These are phyloP conservation scores for Melanogaster broomeanus DNA, from an alignment of 768 basidiomycete species.

Conservation along the genomic window DNA sequence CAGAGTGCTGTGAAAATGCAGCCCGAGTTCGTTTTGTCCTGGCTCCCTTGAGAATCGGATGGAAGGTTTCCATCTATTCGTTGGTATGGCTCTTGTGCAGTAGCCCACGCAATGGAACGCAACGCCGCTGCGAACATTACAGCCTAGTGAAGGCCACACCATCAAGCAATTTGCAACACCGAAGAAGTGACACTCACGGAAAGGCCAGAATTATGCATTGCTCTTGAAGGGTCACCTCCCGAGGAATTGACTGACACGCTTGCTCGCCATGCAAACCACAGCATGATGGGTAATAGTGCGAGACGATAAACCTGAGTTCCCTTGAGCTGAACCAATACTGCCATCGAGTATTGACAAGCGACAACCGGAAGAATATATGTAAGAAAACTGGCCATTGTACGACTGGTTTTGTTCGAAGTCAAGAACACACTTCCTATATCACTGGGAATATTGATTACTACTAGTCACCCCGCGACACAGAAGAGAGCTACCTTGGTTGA, in stretches of 20 bases:
- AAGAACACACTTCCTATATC: too few species aligned
- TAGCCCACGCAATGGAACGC: neutral
- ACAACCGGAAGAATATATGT: too few species aligned
- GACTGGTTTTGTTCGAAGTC: too few species aligned
- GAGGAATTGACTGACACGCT: constrained; percentile 23
- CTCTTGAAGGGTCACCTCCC: constrained; percentile 10
- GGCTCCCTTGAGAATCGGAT: neutral
- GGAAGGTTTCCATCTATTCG: too few species aligned
- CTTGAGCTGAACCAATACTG: constrained; percentile 54
- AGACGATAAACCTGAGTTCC: constrained; percentile 43
- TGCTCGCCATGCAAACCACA: constrained; percentile 48
- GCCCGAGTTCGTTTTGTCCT: neutral
- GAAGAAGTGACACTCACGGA: too few species aligned
- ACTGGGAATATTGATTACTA: neutral
- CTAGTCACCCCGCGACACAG: neutral
- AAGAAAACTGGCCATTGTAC: too few species aligned
- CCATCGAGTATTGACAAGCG: too few species aligned
- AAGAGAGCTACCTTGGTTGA: constrained; percentile 6
- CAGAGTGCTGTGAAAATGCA: constrained; percentile 11
- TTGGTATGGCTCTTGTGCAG: too few species aligned
- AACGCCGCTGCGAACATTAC: constrained; percentile 10
- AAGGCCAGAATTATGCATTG: constrained; percentile 16
- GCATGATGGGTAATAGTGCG: too few species aligned
- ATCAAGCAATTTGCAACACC: too few species aligned
- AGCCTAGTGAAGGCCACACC: too few species aligned